Evolutionary conservation across 257 asterid species (phyloP).

Genomic region (Lavandula angustifolia): DNA sequence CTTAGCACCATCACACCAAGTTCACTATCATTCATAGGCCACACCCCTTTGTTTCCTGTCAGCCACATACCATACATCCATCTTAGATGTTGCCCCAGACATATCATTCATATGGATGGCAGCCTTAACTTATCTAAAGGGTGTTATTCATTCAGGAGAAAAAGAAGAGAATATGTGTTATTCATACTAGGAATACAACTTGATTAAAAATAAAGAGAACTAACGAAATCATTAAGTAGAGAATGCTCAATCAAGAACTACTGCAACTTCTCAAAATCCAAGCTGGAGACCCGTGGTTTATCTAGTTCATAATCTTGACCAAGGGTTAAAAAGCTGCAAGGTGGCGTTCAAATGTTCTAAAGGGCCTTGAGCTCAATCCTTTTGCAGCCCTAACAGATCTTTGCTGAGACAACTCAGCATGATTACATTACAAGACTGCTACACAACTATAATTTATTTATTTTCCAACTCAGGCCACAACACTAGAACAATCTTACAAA

Average conservation of each 20-base stretch:
- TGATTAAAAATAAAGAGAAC: neutral
- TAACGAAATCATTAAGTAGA: neutral
- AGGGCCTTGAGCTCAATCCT: neutral
- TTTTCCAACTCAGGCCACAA: constrained; percentile 14
- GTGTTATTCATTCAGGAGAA: constrained; percentile 1
- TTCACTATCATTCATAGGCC: constrained; percentile 8
- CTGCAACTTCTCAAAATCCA: constrained; percentile 2
- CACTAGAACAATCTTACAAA: constrained; percentile 16
- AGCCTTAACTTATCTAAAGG: constrained; percentile 18
- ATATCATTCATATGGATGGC: neutral
- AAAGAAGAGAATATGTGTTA: neutral
- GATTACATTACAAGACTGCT: constrained; percentile 19
- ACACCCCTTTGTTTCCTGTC: neutral
- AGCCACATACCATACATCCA: constrained; percentile 8
- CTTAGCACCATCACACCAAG: neutral
- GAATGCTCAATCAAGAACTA: neutral
- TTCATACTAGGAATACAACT: constrained; percentile 12
- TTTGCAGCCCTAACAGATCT: constrained; percentile 20
- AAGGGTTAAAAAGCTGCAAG: constrained; percentile 5
- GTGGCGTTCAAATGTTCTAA: neutral
- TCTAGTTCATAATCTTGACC: neutral
- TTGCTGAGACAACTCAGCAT: neutral
- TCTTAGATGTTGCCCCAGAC: constrained; percentile 12
- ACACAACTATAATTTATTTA: constrained; percentile 4
- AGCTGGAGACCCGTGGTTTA: constrained; percentile 6